Base-by-base conservation (phyloP, 2,329 filamentous ascomycete genomes). In the Colletotrichum trifolii region DNA sequence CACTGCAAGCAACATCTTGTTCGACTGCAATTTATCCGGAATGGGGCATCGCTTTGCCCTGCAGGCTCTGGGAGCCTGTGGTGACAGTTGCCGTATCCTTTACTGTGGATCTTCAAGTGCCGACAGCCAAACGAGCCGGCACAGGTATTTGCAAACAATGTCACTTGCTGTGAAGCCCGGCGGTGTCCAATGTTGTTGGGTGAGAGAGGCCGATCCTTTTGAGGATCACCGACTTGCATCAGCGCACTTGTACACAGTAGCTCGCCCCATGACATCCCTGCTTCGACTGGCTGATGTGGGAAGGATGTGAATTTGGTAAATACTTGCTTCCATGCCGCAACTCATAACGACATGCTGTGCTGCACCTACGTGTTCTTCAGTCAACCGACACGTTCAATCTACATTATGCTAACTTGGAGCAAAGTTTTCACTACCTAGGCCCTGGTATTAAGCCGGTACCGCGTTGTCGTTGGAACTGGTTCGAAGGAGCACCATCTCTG, bases 261-360 rank as follows among this genome's bases (percentile, higher is more conserved):
- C 12, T 50, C 50, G 57, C 56, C 46, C 46, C 62, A 65, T 62
- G 57, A 34, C 40, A 65, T 65, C 62, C 62, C 58, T 62, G 57
- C 47, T 53, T 17, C 50, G 40, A 39, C 40, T 50, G 34, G 17
- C 40, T 62, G 10, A 13, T 38, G 55, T 45, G 34, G 50, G 45
- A 42, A 45, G 43, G 49, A 50, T 17, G 47, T 52, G 35, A 15
- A 25, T 36, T 49, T 55, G 25, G 45, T 62, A 39, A 39, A 48
- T 36, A 52, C 57, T 42, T 50, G 17, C 45, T 50, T 52, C 4
- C 25, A 25, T 25, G 25, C 25, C 34, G n/a, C n/a, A 36, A 40
- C 47, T 57, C 47, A 38, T 38, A 15, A 39, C 39, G 25, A 25
- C 3, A 25, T 25, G 4, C 25, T 25, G 25, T 25, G 25, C 25